Evolutionary conservation across 2,329 filamentous ascomycete species (phyloP).

Genomic region (Colletotrichum plurivorum): DNA sequence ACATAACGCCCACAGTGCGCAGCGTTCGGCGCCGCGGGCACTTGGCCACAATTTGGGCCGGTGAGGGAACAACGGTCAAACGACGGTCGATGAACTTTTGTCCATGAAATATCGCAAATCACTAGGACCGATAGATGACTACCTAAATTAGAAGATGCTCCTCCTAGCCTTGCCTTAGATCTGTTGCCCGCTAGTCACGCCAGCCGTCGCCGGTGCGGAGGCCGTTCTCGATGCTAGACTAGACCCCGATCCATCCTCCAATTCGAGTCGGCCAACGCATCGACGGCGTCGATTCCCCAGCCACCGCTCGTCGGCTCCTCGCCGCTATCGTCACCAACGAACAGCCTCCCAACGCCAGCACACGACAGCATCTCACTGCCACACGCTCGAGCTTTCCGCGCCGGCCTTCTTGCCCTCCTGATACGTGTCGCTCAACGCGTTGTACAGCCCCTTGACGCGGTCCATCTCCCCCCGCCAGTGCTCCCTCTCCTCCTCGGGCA

Average conservation of each 20-base stretch:
- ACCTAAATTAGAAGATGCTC: background rate
- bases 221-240: background rate
- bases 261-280: background rate
- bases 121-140: too few species aligned
- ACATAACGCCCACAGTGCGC: slow-evolving; percentile 22
- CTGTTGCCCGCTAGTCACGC: background rate
- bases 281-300: slow-evolving; percentile 27
- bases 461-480: slow-evolving; percentile 57
- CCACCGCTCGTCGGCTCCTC: background rate
- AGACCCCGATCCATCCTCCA: background rate
- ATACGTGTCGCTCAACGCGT: slow-evolving; percentile 61
- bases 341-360: background rate
- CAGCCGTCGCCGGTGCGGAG: background rate
- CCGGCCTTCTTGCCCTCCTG: slow-evolving; percentile 62
- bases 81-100: too few species aligned
- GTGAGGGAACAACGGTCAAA: background rate
- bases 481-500: slow-evolving; percentile 53
- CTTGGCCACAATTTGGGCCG: background rate
- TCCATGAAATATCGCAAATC: too few species aligned
- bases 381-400: slow-evolving; percentile 61
- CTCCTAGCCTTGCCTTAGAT: background rate
- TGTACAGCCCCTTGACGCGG: slow-evolving; percentile 65
- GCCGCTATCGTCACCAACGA: background rate
- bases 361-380: slow-evolving; percentile 54
- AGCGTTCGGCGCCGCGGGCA: slow-evolving; percentile 3